Conservation (phyloP, 2,329 filamentous ascomycete genomes). For the Albifimbria verrucaria region DNA sequence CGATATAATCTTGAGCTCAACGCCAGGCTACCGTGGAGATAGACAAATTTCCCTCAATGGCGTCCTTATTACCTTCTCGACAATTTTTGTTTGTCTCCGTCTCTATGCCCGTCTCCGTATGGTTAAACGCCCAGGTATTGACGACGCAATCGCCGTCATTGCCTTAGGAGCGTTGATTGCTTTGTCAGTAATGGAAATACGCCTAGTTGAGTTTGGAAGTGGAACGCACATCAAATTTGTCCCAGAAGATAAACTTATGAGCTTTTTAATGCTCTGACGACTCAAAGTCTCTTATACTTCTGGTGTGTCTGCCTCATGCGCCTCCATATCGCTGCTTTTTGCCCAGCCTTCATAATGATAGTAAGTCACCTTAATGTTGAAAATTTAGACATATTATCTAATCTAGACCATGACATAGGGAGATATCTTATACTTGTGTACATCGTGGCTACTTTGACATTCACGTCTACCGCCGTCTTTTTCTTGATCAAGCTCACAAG, state of each 20-base stretch:
- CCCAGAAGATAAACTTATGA: neutral
- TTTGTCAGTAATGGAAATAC: constrained; percentile 1
- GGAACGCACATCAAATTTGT: constrained; percentile 3
- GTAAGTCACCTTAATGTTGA: constrained; percentile 17
- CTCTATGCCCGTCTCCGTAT: neutral
- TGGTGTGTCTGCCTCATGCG: constrained; percentile 27
- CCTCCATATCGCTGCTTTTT: constrained; percentile 31
- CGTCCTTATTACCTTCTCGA: neutral
- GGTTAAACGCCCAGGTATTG: neutral
- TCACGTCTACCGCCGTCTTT: constrained; percentile 13
- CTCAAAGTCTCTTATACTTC: constrained; percentile 21
- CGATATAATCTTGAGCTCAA: constrained; percentile 3
- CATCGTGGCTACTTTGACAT: neutral
- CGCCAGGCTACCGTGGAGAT: constrained; percentile 3
- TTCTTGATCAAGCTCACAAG: constrained; percentile 13
- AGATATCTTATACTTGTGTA: neutral
- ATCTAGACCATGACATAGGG: neutral
- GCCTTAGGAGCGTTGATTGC: neutral
- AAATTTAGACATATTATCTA: neutral
- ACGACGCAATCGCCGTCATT: neutral
- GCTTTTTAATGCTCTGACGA: constrained; percentile 3
- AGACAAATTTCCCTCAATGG: constrained; percentile 2
- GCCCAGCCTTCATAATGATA: constrained; percentile 28
- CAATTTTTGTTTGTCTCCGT: neutral
- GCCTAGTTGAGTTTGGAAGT: constrained; percentile 1